These are phyloP conservation scores for Leccinum ochraceum DNA, from an alignment of 768 basidiomycete genomes.

Conservation along the genomic window DNA sequence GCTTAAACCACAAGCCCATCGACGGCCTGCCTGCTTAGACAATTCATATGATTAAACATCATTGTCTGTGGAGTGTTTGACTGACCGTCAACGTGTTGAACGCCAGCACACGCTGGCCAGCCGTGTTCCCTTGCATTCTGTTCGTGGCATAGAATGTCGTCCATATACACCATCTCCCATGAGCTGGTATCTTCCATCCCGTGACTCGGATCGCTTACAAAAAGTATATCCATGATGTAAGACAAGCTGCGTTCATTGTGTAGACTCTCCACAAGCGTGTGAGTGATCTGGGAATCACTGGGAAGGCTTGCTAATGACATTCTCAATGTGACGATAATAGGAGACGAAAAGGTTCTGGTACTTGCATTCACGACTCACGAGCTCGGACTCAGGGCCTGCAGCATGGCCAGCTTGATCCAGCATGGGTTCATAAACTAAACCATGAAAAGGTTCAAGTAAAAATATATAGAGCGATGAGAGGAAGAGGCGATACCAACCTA, in stretches of 20 bases:
- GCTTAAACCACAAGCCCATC: conserved; percentile 77
- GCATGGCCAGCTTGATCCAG: conserved; percentile 82
- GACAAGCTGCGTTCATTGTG: conserved; percentile 71
- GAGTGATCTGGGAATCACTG: conserved; percentile 64
- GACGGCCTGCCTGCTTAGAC: conserved; percentile 73
- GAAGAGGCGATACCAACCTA: conserved; percentile 42
- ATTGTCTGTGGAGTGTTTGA: not conserved
- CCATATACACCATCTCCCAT: conserved; percentile 68
- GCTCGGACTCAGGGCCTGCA: conserved; percentile 46
- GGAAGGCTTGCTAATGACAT: conserved; percentile 54
- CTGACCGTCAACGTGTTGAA: conserved; percentile 17
- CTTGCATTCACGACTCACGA: conserved; percentile 76
- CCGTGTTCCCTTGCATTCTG: conserved; percentile 7
- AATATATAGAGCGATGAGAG: not conserved
- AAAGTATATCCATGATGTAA: conserved; percentile 80
- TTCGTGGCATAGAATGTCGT: conserved; percentile 41
- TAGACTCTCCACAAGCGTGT: conserved; percentile 42
- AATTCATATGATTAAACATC: not conserved
- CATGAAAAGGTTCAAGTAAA: not conserved
- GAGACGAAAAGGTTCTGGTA: not conserved
- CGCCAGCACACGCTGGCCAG: conserved; percentile 15
- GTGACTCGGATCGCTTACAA: conserved; percentile 70
- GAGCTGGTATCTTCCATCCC: conserved; percentile 86
- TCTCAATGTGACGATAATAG: conserved; percentile 3
- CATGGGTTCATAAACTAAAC: conserved; percentile 73